Evolutionary conservation across 768 basidiomycete species (phyloP).

Genomic region (Calocybe indica): DNA sequence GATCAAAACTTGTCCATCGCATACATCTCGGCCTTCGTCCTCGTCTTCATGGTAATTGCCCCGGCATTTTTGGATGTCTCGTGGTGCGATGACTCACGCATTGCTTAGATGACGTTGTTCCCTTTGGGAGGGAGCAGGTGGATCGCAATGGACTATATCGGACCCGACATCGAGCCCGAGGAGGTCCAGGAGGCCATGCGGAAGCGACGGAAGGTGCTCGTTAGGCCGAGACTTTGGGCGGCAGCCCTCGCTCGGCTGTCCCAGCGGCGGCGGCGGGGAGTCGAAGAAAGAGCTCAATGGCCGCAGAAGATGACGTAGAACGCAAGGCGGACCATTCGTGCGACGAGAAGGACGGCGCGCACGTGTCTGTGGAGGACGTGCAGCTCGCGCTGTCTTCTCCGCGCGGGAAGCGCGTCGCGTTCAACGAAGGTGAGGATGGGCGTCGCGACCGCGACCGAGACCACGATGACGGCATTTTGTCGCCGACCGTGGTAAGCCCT

Average conservation of each 20-base stretch:
- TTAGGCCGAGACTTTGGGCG: constrained; percentile 11
- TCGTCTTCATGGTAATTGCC: constrained; percentile 49
- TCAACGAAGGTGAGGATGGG: constrained; percentile 10
- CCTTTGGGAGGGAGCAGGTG: constrained; percentile 51
- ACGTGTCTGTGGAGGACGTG: background rate
- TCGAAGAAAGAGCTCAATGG: background rate
- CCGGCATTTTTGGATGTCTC: background rate
- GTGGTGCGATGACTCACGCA: background rate
- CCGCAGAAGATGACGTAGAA: background rate
- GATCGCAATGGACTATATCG: constrained; percentile 57
- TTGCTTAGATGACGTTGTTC: constrained; percentile 53
- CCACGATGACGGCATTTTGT: constrained; percentile 7
- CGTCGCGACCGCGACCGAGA: constrained; percentile 13
- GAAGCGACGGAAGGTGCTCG: constrained; percentile 24
- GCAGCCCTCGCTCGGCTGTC: constrained; percentile 6
- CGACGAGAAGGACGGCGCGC: constrained; percentile 2
- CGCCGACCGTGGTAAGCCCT: constrained; percentile 3
- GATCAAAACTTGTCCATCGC: constrained; percentile 63
- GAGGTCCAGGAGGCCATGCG: constrained; percentile 43
- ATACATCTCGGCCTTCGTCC: constrained; percentile 56
- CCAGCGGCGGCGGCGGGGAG: background rate
- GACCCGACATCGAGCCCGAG: constrained; percentile 55
- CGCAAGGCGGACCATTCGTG: background rate
- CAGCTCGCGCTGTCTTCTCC: too few relatives aligned
- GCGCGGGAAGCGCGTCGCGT: constrained; percentile 14